Conservation (phyloP, 805 yeast species). For the Saccharomycopsis sp. region DNA sequence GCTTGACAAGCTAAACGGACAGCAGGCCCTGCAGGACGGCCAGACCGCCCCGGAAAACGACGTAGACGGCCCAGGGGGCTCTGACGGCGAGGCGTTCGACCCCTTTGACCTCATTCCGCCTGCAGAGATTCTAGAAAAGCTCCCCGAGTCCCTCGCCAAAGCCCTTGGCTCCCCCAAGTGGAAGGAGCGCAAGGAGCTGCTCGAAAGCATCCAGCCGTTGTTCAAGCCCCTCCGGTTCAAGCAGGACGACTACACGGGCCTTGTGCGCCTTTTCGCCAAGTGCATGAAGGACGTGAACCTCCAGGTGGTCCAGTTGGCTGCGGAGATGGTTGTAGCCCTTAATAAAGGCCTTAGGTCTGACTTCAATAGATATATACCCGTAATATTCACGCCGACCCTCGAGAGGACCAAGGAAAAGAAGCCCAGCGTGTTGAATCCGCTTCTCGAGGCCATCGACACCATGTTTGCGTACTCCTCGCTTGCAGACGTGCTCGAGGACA, state of each 20-base stretch:
- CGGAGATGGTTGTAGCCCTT: constrained; percentile 53
- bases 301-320: constrained; percentile 76
- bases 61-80: constrained; percentile 26
- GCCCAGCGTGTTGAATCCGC: constrained; percentile 63
- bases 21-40: constrained; percentile 22
- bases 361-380: constrained; percentile 47
- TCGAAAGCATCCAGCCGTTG: constrained; percentile 51
- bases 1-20: constrained; percentile 25
- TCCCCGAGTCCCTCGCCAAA: constrained; percentile 56
- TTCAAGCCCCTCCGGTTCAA: constrained; percentile 50
- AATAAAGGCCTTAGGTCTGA: constrained; percentile 57
- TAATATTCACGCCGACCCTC: constrained; percentile 54
- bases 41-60: constrained; percentile 16
- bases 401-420: constrained; percentile 90
- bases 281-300: constrained; percentile 84
- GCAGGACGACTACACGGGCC: constrained; percentile 57
- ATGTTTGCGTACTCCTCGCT: constrained; percentile 47
- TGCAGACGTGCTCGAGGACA: constrained; percentile 43
- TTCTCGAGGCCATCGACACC: constrained; percentile 59
- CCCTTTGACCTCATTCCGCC: constrained; percentile 69
- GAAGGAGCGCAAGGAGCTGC: constrained; percentile 86
- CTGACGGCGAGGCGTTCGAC: constrained; percentile 40
- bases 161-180: constrained; percentile 63
- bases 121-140: constrained; percentile 53
- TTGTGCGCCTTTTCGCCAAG: constrained; percentile 60